Evolutionary conservation across 805 yeast genomes (phyloP).

Genomic region (Wickerhamiella australiensis): DNA sequence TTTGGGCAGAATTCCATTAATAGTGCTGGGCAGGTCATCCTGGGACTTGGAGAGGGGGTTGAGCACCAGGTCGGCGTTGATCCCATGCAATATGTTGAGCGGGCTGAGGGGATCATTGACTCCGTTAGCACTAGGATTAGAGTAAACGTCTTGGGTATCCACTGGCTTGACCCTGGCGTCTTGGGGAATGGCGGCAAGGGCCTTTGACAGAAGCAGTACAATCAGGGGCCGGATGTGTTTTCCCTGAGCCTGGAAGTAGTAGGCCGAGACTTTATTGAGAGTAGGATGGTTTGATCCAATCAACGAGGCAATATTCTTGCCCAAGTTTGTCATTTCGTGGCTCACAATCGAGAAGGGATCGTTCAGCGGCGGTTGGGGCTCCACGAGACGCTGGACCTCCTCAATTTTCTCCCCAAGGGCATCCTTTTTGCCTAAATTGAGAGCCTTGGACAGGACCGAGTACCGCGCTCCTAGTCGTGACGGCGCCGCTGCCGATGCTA

Average conservation of each 20-base stretch:
- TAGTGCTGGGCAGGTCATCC: slow-evolving; percentile 50
- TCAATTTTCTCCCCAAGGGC: slow-evolving; percentile 20
- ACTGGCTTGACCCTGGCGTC: slow-evolving; percentile 52
- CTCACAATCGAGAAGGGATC: slow-evolving; percentile 90
- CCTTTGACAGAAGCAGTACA: slow-evolving; percentile 71
- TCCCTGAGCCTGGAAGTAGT: slow-evolving; percentile 93
- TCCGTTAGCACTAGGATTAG: slow-evolving; percentile 22
- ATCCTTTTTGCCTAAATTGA: slow-evolving; percentile 12
- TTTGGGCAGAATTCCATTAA: slow-evolving; percentile 79
- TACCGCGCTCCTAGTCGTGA: not conserved
- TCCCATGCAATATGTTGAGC: slow-evolving; percentile 71
- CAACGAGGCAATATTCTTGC: slow-evolving; percentile 70
- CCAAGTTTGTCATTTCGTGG: slow-evolving; percentile 82
- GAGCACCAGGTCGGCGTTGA: slow-evolving; percentile 65
- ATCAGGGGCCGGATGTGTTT: slow-evolving; percentile 88
- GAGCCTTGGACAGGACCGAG: slow-evolving; percentile 10
- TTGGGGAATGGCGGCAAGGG: slow-evolving; percentile 59
- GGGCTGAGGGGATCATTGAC: slow-evolving; percentile 52
- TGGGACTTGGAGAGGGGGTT: slow-evolving; percentile 79
- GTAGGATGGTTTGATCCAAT: slow-evolving; percentile 93
- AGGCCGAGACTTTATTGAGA: slow-evolving; percentile 79
- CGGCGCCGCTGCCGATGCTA: not conserved
- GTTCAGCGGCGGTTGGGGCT: slow-evolving; percentile 33
- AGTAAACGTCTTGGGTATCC: slow-evolving; percentile 28
- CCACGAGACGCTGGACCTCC: slow-evolving; percentile 25